These are phyloP conservation scores for Haplosporangium gracile DNA, from an alignment of 192 early-diverging fungal species.

Conservation along the genomic window DNA sequence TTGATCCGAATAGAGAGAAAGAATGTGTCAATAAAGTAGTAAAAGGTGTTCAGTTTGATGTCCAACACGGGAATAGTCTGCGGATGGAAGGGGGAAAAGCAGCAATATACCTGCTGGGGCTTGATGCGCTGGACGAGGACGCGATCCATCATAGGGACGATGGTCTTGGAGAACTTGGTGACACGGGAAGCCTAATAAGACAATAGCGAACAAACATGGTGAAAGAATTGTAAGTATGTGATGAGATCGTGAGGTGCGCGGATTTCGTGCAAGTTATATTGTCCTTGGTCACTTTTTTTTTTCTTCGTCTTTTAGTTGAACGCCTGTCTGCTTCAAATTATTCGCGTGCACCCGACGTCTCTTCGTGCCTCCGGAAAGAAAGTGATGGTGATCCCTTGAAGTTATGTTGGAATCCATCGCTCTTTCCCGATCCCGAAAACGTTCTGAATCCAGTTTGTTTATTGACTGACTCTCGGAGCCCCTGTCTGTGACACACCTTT, in stretches of 20 bases:
- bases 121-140: slow-evolving; percentile 98
- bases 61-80: background rate
- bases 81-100: background rate
- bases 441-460: background rate
- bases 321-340: background rate
- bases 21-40: background rate
- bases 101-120: slow-evolving; percentile 77
- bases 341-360: background rate
- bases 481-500: background rate
- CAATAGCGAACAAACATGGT: background rate
- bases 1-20: background rate
- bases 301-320: too few species aligned
- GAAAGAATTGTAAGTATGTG: background rate
- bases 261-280: too few species aligned
- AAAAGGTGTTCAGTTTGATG: background rate
- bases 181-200: slow-evolving; percentile 44
- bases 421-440: background rate
- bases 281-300: too few species aligned
- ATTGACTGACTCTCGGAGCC: background rate
- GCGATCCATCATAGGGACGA: slow-evolving; percentile 98
- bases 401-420: background rate
- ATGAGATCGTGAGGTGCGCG: background rate
- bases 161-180: slow-evolving; percentile 74
- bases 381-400: background rate
- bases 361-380: background rate